Evolutionary conservation across 768 basidiomycete species (phyloP), one percentile per base, ranked within the genome.

Genomic region (Russula vinacea): DNA sequence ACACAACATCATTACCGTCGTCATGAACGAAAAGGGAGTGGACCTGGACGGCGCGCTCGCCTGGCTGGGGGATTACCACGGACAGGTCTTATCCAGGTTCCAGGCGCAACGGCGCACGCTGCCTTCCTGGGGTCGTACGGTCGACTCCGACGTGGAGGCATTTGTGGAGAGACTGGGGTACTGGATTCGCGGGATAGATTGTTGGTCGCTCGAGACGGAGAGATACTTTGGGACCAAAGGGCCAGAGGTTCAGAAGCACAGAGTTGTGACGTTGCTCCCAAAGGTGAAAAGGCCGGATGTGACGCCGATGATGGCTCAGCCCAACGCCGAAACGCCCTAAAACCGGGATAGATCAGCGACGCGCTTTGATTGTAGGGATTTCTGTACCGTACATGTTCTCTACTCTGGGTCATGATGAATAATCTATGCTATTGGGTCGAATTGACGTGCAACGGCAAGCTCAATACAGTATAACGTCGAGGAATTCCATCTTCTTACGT

Each of bases 1-100:
- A 19, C 84, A 88, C 72, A 89, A 90, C 72, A 86, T 89, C 80
- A 80, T 90, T 60, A 76, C 79, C n/a, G 84, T 89, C 57, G 78
- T 89, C 66, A 88, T 87, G 85, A 75, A 78, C 51, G 77, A 84
- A 64, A 81, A 84, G 57, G 81, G 79, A 4, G 76, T 85, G 55
- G 77, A 76, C 40, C 74, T 90, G 10, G 87, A 89, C 65, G 75
- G 78, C 39, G 88, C 88, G 4, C 73, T 90, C 33, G 82, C 88
- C 71, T 80, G 80, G 66, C 82, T 88, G 60, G 88, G 86, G 14
- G 78, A 83, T 74, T 76, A 62, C 76, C 79, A 68, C 80, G 82
- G 24, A 81, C 87, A 62, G 78, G 83, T 67, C 73, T 77, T 33
- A 86, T 87, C 73, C 71, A 77, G 56, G 75, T 77, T 32, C 79